Percentiles rank a stretch among this genome's conserved stretches.
Evolutionary conservation across 2,329 filamentous ascomycete species (phyloP).

Genomic region (Colletotrichum tropicicola): DNA sequence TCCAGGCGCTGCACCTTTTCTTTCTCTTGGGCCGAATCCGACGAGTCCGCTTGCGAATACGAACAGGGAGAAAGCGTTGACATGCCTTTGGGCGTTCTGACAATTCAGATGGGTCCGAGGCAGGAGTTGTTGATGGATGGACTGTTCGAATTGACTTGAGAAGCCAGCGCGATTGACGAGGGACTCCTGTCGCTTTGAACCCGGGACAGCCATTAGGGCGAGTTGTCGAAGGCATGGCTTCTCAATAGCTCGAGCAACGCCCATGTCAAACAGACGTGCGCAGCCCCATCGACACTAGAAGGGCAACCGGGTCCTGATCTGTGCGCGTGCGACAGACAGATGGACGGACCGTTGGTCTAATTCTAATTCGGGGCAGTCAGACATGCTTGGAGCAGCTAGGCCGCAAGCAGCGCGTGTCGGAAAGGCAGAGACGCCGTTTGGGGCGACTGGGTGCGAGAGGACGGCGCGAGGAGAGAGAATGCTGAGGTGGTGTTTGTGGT

Average conservation of each 20-base stretch:
- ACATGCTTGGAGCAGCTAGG: constrained; percentile 1
- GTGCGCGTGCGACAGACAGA: constrained; percentile 22
- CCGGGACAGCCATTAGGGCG: neutral
- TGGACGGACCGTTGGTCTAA: constrained; percentile 17
- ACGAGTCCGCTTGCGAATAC: neutral
- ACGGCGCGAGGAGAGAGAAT: neutral
- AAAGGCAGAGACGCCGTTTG: constrained; percentile 7
- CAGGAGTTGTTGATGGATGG: neutral
- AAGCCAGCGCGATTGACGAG: neutral
- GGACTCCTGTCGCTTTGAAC: neutral
- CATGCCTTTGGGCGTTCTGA: neutral
- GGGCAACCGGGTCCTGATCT: constrained; percentile 11
- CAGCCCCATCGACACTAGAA: constrained; percentile 10
- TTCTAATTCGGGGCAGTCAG: neutral
- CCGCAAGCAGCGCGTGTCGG: constrained; percentile 18
- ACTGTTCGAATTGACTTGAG: neutral
- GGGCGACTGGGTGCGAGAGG: neutral
- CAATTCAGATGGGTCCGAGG: neutral
- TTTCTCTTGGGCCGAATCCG: neutral
- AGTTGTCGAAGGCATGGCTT: constrained; percentile 6
- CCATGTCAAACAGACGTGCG: constrained; percentile 24
- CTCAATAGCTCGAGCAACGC: constrained; percentile 20
- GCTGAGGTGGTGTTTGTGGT: no score
- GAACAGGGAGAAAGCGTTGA: neutral
- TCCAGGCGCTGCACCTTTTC: neutral